Base-by-base conservation (phyloP, 176 grass and related monocot genomes). In the Ampelocalamus luodianensis region DNA sequence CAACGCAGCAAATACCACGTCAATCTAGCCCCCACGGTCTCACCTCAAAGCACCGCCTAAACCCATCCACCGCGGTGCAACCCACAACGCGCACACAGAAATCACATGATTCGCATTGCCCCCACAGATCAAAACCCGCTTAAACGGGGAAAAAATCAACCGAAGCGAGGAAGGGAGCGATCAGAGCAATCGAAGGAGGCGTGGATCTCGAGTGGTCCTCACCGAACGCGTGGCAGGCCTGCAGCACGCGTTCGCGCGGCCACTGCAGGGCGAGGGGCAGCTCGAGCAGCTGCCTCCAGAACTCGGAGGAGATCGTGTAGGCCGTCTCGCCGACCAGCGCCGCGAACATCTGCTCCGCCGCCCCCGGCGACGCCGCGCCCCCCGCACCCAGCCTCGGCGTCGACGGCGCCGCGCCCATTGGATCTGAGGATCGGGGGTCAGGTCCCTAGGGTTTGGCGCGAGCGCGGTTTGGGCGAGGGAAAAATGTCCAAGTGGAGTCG, bases 281-380 rank as follows among this genome's bases (percentile, higher is more conserved):
- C 89, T 96, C 88, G 38, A 99, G 93, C 79, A 96, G 93, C 83
- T 94, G 88, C 70, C 68, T 88, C 96, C 96, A 99, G 91, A 99
- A 96, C 86, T 96, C 96, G 48, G 93, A 96, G 65, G 91, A 91
- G 87, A 94, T 61, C 51, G 93, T 91, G 88, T 94, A 93, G 24
- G 96, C 72, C 83, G 44, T 86, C 32, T 40, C 79, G 37, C 96
- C 96, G 74, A 99, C 96, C 74, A 99, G 92, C 48, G 90, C 88
- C 2, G 90, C 83, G 81, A 99, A 93, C 90, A 96, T 89, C 72
- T 94, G 83, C 93, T 96, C 96, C 59, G 91, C 91, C 0, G 83
- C 76, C 77, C 85, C 85, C 45, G 87, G 83, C 84, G 84, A 12
- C 48, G 80, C 55, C 50, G 67, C 74, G 62, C 27, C 49, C 38